Conservation (phyloP, 1,139 yeast genomes). For the Saccharomycopsis phalli region DNA sequence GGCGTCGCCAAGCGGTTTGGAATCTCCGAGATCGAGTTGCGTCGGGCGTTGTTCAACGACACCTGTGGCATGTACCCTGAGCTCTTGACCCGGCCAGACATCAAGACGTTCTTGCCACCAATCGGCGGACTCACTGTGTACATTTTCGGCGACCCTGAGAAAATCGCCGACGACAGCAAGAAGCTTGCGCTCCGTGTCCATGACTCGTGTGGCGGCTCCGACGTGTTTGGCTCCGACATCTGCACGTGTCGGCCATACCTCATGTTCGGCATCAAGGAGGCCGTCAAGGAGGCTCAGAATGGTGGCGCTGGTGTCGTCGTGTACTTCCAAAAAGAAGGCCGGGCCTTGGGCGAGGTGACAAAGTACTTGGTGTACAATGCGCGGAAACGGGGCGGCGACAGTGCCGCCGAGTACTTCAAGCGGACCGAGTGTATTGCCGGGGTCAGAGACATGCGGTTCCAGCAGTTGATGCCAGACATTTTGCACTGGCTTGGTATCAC, state of each 20-base stretch:
- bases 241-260: constrained; percentile 60
- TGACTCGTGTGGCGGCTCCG: constrained; percentile 61
- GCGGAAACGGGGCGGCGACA: constrained; percentile 56
- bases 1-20: constrained; percentile 55
- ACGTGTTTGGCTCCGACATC: constrained; percentile 55
- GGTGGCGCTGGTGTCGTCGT: constrained; percentile 55
- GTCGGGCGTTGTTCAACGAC: constrained; percentile 51
- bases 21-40: constrained; percentile 43
- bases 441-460: constrained; percentile 57
- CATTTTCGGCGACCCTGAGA: constrained; percentile 49
- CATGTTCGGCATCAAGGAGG: constrained; percentile 52
- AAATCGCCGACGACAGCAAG: constrained; percentile 39
- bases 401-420: constrained; percentile 54
- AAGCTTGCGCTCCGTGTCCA: constrained; percentile 49
- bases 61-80: constrained; percentile 62
- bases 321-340: constrained; percentile 56
- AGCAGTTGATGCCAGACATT: constrained; percentile 59
- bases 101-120: constrained; percentile 53
- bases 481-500: constrained; percentile 54
- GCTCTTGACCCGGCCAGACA: constrained; percentile 52
- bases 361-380: constrained; percentile 58
- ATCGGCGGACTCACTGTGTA: constrained; percentile 56
- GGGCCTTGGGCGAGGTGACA: constrained; percentile 58
- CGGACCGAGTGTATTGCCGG: constrained; percentile 61
- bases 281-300: constrained; percentile 53